Percentiles rank a stretch among this genome's conserved stretches.
Conservation (phyloP, 2,329 filamentous ascomycete genomes). For the Microsporum ferrugineum region DNA sequence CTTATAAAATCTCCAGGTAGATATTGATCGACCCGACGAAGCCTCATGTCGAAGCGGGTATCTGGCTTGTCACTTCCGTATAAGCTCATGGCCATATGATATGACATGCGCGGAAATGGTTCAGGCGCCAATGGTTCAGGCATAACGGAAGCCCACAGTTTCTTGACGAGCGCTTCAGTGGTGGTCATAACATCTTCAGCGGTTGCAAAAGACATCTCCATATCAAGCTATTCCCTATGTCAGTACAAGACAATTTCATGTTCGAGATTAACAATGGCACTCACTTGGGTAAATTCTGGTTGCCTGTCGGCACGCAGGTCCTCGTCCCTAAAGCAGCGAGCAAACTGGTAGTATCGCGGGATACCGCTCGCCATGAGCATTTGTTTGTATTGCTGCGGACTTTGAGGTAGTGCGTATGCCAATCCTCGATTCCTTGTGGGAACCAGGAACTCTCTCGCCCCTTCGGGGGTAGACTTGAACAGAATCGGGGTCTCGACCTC, state of each 20-base stretch:
- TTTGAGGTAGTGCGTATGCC: constrained; percentile 88
- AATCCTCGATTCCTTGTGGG: constrained; percentile 65
- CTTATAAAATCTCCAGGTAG: constrained; percentile 53
- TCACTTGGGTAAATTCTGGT: constrained; percentile 87
- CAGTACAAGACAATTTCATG: neutral
- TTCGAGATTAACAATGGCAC: constrained; percentile 6
- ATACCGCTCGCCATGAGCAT: constrained; percentile 89
- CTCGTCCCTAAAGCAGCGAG: constrained; percentile 89
- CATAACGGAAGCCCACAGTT: constrained; percentile 44
- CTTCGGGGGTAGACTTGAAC: constrained; percentile 96
- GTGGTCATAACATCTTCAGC: constrained; percentile 57
- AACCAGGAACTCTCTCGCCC: constrained; percentile 86
- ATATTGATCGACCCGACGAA: constrained; percentile 53
- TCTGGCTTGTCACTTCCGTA: constrained; percentile 94
- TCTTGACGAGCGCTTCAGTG: constrained; percentile 42
- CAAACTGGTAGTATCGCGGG: constrained; percentile 77
- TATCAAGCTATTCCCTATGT: constrained; percentile 54
- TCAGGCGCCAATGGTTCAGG: constrained; percentile 31
- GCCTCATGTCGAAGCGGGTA: constrained; percentile 59
- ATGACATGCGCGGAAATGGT: constrained; percentile 52
- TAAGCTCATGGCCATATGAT: constrained; percentile 62
- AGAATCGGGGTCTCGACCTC: constrained; percentile 87
- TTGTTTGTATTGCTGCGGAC: constrained; percentile 97
- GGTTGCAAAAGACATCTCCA: constrained; percentile 81
- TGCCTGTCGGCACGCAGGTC: constrained; percentile 85